Conservation (phyloP, 2,329 filamentous ascomycete species). For the Xylariaceae sp. region DNA sequence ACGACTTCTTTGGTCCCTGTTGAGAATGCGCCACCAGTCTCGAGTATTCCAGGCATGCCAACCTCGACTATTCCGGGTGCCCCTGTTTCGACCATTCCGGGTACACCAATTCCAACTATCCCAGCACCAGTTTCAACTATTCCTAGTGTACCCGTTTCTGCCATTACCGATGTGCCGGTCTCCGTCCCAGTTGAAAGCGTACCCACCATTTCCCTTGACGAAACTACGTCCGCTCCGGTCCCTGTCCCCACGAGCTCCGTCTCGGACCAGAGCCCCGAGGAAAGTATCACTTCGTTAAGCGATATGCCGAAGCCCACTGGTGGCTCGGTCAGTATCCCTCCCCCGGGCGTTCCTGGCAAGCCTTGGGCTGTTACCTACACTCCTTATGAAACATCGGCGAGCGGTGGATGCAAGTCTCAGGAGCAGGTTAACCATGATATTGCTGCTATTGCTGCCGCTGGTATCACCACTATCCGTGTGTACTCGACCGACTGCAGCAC, state of each 20-base stretch:
- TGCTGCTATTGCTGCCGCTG: constrained; percentile 54
- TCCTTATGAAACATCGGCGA: constrained; percentile 53
- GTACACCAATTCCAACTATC: not conserved
- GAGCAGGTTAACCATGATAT: constrained; percentile 57
- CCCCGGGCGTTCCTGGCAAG: constrained; percentile 39
- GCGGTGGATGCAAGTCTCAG: constrained; percentile 60
- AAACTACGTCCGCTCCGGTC: not conserved
- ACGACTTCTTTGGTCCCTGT: constrained; percentile 6
- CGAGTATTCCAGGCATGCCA: not conserved
- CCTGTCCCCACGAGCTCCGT: constrained; percentile 14
- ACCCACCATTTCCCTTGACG: not conserved
- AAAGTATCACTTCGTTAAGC: constrained; percentile 19
- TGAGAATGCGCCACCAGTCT: not conserved
- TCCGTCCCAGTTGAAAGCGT: not conserved
- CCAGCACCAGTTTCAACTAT: not conserved
- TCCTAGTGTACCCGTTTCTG: not conserved
- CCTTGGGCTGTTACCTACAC: constrained; percentile 78
- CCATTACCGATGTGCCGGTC: not conserved
- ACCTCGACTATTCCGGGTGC: not conserved
- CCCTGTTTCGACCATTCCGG: not conserved
- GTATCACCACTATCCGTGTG: constrained; percentile 69
- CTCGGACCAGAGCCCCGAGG: not conserved
- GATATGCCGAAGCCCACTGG: constrained; percentile 26
- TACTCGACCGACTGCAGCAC: constrained; percentile 91
- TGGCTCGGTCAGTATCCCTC: constrained; percentile 35